phyloP scores from a whole-genome alignment of 2,329 filamentous ascomycete genomes.

The Calcarisporium arbuscula region DNA sequence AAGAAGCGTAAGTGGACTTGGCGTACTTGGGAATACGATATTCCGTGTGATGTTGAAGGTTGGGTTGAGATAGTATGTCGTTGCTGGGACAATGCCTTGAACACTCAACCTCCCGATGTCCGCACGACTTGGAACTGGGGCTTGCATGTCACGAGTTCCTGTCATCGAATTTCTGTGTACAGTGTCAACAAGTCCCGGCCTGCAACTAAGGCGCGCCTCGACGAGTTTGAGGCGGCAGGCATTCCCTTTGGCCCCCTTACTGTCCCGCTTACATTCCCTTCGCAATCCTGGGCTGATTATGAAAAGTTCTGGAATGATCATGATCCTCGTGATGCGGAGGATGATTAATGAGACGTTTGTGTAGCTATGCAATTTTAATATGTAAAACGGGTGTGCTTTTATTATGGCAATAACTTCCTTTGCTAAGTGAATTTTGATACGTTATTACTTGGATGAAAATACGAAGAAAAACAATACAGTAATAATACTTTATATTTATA shows the following conservation, averaged over 20 bases:
- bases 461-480: too few relatives aligned
- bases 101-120: slow-evolving; percentile 52
- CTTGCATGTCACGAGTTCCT: slow-evolving; percentile 57
- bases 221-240: slow-evolving; percentile 42
- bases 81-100: slow-evolving; percentile 57
- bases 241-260: slow-evolving; percentile 48
- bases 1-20: slow-evolving; percentile 58
- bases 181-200: slow-evolving; percentile 51
- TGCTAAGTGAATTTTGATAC: too few relatives aligned
- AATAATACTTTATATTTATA: too few relatives aligned
- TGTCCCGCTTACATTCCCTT: slow-evolving; percentile 40
- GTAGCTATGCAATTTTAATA: too few relatives aligned
- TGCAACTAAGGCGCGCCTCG: slow-evolving; percentile 41
- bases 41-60: slow-evolving; percentile 57
- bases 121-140: slow-evolving; percentile 59
- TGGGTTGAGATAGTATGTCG: slow-evolving; percentile 54
- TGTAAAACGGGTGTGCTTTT: too few relatives aligned
- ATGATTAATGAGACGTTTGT: too few relatives aligned
- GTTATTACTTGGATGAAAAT: too few relatives aligned
- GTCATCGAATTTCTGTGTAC: slow-evolving; percentile 55
- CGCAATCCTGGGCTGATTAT: slow-evolving; percentile 44
- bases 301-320: slow-evolving; percentile 21
- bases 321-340: slow-evolving; percentile 21
- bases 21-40: slow-evolving; percentile 56
- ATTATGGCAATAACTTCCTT: too few relatives aligned